Conservation (phyloP, 2,329 filamentous ascomycete genomes). For the Sarocladium kiliense region DNA sequence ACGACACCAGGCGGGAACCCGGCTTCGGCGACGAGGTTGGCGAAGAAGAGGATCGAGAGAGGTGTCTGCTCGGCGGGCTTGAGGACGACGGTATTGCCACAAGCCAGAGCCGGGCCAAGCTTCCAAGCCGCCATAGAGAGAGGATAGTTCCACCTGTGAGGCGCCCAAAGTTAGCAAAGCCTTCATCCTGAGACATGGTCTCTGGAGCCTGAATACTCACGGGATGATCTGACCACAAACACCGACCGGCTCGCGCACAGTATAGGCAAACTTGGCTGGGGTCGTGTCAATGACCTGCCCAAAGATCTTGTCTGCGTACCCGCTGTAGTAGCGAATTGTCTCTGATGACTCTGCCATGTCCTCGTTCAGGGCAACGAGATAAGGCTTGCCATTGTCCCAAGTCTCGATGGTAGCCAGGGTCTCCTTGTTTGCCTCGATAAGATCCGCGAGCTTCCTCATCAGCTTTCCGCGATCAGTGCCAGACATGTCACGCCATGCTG, state of each 20-base stretch:
- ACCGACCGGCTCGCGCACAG: conserved; percentile 61
- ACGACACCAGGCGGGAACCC: conserved; percentile 69
- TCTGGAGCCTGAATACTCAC: not conserved
- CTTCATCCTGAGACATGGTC: not conserved
- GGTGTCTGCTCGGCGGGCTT: conserved; percentile 60
- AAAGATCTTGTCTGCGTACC: conserved; percentile 66
- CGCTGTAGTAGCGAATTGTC: conserved; percentile 60
- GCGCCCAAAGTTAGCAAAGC: not conserved
- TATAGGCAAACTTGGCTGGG: conserved; percentile 61
- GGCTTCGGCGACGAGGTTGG: conserved; percentile 58
- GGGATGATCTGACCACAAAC: conserved; percentile 66
- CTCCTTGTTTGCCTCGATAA: conserved; percentile 58
- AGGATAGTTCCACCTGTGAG: conserved; percentile 58
- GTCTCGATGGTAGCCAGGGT: conserved; percentile 51
- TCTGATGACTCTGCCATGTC: conserved; percentile 40
- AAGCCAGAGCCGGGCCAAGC: conserved; percentile 59
- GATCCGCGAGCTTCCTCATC: conserved; percentile 62
- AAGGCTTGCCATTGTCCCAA: conserved; percentile 59
- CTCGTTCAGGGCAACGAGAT: not conserved
- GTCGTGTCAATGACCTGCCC: conserved; percentile 65
- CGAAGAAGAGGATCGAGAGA: conserved; percentile 54
- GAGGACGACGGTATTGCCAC: conserved; percentile 54
- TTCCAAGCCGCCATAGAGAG: conserved; percentile 69
- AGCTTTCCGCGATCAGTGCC: conserved; percentile 59
- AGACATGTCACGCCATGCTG: conserved; percentile 58